Evolutionary conservation across 331 rosid species (phyloP), one percentile per base, ranked within the genome.

Genomic region (Spiraea crenata): DNA sequence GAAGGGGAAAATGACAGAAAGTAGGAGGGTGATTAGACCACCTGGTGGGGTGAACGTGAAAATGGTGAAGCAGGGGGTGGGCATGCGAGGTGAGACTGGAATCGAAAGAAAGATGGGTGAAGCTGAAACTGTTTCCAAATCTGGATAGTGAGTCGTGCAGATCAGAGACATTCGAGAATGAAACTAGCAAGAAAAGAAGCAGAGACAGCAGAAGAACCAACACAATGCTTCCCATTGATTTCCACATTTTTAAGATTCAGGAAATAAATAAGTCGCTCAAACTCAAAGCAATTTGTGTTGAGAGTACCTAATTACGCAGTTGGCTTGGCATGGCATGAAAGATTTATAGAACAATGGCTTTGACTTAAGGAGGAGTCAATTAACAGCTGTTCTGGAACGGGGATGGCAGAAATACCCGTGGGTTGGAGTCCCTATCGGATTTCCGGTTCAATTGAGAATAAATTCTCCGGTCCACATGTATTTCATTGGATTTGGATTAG

Each of bases 141-240:
- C 62, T 70, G 56, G 79, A 70, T 41, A 48, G 50, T 67, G 86
- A 72, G 45, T 73, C 12, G 42, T 19, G 72, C 31, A 79, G 58
- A 68, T 79, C 79, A 68, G 57, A 63, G 63, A 76, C 42, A 68
- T n/a, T 54, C 58, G 54, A 50, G 49, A 50, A 6, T 52, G 64
- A 63, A 48, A 77, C 57, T 12, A 73, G 39, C 15, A 66, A 40
- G 39, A 64, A 48, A 9, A 80, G 69, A 66, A 20, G 57, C 31
- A 69, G 39, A 31, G 72, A 70, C 11, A 69, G 46, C 55, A 50
- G 58, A 15, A 61, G 15, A 70, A 59, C 64, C 37, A 49, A 41
- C 16, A 69, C 51, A 55, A 67, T 15, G 42, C 57, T 35, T 56
- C 76, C 52, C 70, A 50, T 45, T 66, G 80, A 70, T 4, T 66